Conservation (phyloP, 2,329 filamentous ascomycete species). For the Diaporthe caulivora region DNA sequence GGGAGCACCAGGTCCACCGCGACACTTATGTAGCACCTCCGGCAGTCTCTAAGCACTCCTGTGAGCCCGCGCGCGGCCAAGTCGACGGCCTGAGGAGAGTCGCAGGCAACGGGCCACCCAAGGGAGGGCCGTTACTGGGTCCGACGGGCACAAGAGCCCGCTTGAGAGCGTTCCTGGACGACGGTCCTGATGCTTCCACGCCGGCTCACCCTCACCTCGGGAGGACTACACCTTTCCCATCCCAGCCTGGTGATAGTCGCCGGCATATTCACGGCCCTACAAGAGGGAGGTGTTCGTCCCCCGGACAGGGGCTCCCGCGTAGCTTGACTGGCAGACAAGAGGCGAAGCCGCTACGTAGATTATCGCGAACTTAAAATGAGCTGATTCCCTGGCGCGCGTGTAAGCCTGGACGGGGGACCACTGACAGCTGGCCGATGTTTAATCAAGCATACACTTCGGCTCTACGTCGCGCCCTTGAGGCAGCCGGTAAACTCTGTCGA, state of each 20-base stretch:
- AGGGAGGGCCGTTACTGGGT: background rate
- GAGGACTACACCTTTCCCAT: constrained; percentile 5
- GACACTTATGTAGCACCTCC: background rate
- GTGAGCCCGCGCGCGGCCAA: background rate
- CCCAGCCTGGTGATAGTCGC: constrained; percentile 16
- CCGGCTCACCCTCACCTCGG: constrained; percentile 3
- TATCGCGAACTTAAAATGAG: constrained; percentile 29
- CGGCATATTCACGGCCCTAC: constrained; percentile 14
- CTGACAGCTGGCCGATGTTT: constrained; percentile 8
- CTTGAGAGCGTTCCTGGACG: constrained; percentile 4
- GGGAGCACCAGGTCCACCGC: constrained; percentile 12
- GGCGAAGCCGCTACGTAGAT: constrained; percentile 25
- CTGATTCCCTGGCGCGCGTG: constrained; percentile 14
- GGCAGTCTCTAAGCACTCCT: constrained; percentile 4
- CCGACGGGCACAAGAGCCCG: background rate
- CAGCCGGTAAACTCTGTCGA: constrained; percentile 26
- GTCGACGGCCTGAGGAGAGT: background rate
- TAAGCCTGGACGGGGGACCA: background rate
- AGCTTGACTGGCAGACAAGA: background rate
- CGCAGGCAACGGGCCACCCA: constrained; percentile 3
- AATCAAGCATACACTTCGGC: constrained; percentile 2
- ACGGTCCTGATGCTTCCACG: background rate
- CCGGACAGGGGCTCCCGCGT: background rate
- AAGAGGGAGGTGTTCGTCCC: background rate
- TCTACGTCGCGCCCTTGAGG: constrained; percentile 20